A percentile compares a stretch with the other conserved stretches of the same genome.
These are phyloP conservation scores for Endoconidiophora laricicola DNA, from an alignment of 2,329 filamentous ascomycete species.

Conservation along the genomic window DNA sequence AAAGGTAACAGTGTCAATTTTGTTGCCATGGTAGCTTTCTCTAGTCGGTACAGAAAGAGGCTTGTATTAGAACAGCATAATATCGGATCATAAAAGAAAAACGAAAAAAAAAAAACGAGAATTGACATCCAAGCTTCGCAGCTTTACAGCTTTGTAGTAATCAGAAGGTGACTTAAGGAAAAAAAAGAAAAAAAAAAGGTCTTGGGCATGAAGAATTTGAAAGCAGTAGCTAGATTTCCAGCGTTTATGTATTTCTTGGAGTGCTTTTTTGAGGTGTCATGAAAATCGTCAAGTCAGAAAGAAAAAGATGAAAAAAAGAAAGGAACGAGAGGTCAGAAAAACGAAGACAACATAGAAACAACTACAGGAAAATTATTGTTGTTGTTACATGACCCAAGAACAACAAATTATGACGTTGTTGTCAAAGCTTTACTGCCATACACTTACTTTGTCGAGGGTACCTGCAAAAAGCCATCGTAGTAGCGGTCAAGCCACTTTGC, in stretches of 20 bases:
- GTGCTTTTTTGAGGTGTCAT: too few relatives aligned
- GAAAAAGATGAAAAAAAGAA: not conserved
- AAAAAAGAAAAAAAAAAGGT: not conserved
- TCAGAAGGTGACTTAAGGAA: not conserved
- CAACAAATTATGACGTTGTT: not conserved
- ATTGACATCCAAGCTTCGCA: not conserved
- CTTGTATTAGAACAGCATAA: too few relatives aligned
- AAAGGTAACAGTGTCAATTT: too few relatives aligned
- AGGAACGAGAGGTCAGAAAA: not conserved
- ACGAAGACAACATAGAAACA: not conserved
- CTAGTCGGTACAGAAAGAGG: too few relatives aligned
- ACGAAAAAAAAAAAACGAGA: not conserved
- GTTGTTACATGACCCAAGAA: not conserved
- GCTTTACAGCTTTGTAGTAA: too few relatives aligned
- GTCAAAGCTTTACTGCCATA: not conserved
- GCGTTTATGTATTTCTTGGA: too few relatives aligned
- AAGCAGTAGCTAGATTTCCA: too few relatives aligned
- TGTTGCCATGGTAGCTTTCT: too few relatives aligned
- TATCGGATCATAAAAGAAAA: not conserved
- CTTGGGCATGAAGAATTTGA: not conserved
- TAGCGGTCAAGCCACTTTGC: conserved; percentile 39
- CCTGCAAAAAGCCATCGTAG: conserved; percentile 36
- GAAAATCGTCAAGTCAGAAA: not conserved
- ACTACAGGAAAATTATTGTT: not conserved
- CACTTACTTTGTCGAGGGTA: conserved; percentile 20